phyloP scores from a whole-genome alignment of 768 basidiomycete genomes.

The Hygrophorus pudorinus region DNA sequence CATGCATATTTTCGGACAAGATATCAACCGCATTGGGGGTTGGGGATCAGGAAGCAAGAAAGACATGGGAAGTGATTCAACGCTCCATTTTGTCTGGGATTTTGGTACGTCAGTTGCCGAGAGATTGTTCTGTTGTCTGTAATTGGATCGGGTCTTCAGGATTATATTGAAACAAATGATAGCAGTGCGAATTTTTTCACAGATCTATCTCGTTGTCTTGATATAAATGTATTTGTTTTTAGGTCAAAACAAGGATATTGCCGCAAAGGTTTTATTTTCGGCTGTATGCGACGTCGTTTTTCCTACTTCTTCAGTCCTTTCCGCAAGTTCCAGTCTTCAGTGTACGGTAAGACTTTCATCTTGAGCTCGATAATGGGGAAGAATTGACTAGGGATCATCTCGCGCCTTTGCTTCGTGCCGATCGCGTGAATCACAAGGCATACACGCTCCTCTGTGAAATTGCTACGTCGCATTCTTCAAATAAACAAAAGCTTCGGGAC shows the following conservation, averaged over 20 bases:
- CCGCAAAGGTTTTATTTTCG: conserved; percentile 13
- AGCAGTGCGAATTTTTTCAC: conserved; percentile 14
- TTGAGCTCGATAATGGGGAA: conserved; percentile 8
- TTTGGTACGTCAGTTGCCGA: conserved; percentile 24
- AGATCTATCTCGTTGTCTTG: neutral
- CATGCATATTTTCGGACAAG: conserved; percentile 27
- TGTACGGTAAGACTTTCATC: neutral
- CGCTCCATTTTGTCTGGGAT: conserved; percentile 43
- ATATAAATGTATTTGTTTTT: conserved; percentile 9
- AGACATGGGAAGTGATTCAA: conserved; percentile 36
- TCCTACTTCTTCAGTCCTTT: neutral
- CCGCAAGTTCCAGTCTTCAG: neutral
- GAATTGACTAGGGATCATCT: neutral
- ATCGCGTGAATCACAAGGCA: conserved; percentile 24
- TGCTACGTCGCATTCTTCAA: conserved; percentile 27
- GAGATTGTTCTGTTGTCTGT: neutral
- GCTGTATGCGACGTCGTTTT: conserved; percentile 20
- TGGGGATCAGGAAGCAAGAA: conserved; percentile 10
- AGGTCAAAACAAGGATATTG: conserved; percentile 22
- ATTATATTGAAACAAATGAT: conserved; percentile 21
- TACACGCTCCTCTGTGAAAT: conserved; percentile 44
- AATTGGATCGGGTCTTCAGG: conserved; percentile 10
- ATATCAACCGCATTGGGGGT: conserved; percentile 17
- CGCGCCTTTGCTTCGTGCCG: neutral
- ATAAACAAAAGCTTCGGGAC: conserved; percentile 37